Evolutionary conservation across 2,329 filamentous ascomycete genomes (phyloP).

Genomic region (Venturia effusa): DNA sequence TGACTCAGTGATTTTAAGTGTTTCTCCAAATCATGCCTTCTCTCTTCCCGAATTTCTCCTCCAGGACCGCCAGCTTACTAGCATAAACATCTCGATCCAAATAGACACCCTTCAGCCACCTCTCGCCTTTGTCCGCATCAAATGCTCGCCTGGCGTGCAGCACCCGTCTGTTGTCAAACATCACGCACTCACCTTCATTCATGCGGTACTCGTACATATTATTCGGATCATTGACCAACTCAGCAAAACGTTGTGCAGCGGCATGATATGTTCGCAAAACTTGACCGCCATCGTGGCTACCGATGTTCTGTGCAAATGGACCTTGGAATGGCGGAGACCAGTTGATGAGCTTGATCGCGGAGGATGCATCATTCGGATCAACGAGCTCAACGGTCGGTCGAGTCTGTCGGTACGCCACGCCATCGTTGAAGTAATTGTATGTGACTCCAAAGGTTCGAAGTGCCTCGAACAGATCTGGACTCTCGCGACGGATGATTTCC

Average conservation of each 20-base stretch:
- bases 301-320: conserved; percentile 28
- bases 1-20: neutral
- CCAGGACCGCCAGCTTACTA: conserved; percentile 18
- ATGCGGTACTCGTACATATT: conserved; percentile 62
- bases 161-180: conserved; percentile 87
- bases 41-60: conserved; percentile 1
- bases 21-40: neutral
- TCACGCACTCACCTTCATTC: conserved; percentile 71
- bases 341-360: conserved; percentile 37
- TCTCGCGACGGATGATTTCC: conserved; percentile 22
- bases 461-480: conserved; percentile 21
- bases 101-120: conserved; percentile 83
- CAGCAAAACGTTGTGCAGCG: conserved; percentile 46
- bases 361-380: conserved; percentile 17
- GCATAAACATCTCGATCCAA: conserved; percentile 55
- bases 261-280: conserved; percentile 33
- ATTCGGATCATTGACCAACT: conserved; percentile 43
- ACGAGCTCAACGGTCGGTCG: conserved; percentile 45
- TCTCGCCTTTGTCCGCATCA: conserved; percentile 51
- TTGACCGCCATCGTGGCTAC: conserved; percentile 6
- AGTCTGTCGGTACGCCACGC: conserved; percentile 49
- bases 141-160: conserved; percentile 75
- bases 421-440: conserved; percentile 59
- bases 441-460: conserved; percentile 38
- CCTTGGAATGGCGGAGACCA: conserved; percentile 79